These are phyloP conservation scores for Alternaria angustiovoidea DNA, from an alignment of 2,329 filamentous ascomycete species.

Conservation along the genomic window DNA sequence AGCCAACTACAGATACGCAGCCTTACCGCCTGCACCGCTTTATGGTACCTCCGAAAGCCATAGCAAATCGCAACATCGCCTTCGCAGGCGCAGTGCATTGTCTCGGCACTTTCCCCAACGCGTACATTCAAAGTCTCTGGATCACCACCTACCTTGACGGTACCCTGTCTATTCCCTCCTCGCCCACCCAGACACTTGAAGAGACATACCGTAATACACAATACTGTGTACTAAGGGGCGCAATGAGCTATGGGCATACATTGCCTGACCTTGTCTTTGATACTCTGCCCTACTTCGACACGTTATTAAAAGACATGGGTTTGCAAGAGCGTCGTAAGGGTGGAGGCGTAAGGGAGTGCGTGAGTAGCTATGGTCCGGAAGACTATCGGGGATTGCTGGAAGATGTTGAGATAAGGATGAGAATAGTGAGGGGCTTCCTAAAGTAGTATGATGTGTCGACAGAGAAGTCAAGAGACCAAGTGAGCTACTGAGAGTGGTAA, in stretches of 20 bases:
- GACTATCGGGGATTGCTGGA: conserved; percentile 64
- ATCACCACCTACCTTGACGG: conserved; percentile 69
- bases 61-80: conserved; percentile 20
- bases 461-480: background rate
- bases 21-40: conserved; percentile 54
- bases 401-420: conserved; percentile 58
- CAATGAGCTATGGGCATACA: conserved; percentile 76
- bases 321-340: conserved; percentile 30
- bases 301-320: conserved; percentile 35
- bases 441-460: background rate
- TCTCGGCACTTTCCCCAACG: conserved; percentile 49
- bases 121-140: conserved; percentile 55
- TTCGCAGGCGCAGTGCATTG: conserved; percentile 44
- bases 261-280: conserved; percentile 54
- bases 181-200: conserved; percentile 23
- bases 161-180: conserved; percentile 48
- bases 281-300: conserved; percentile 40
- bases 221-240: conserved; percentile 73
- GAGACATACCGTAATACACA: conserved; percentile 68
- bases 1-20: conserved; percentile 20
- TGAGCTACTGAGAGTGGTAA: background rate
- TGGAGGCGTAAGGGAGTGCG: conserved; percentile 24
- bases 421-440: background rate
- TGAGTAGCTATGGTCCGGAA: conserved; percentile 53
- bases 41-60: conserved; percentile 47